Conservation (phyloP, 2,329 filamentous ascomycete species). For the Dothideomycetes sp. region DNA sequence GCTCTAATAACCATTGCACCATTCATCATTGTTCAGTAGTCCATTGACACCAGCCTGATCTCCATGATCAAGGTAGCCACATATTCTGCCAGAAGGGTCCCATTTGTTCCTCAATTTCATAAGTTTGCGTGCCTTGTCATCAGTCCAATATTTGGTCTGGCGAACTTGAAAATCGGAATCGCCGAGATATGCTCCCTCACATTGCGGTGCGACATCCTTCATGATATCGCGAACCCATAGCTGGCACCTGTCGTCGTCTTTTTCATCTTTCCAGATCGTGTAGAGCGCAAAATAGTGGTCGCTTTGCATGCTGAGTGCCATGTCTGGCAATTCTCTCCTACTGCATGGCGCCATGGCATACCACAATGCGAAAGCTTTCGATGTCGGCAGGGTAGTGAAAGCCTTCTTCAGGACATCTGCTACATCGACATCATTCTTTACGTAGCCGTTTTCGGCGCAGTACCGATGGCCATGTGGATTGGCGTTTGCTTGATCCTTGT, state of each 20-base stretch:
- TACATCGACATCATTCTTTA: slow-evolving; percentile 37
- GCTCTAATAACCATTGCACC: slow-evolving; percentile 4
- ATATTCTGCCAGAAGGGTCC: slow-evolving; percentile 32
- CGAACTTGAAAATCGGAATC: slow-evolving; percentile 43
- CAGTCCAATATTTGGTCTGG: slow-evolving; percentile 37
- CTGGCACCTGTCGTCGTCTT: slow-evolving; percentile 34
- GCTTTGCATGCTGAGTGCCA: slow-evolving; percentile 44
- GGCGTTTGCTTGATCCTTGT: slow-evolving; percentile 31
- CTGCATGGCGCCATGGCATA: slow-evolving; percentile 41
- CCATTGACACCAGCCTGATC: slow-evolving; percentile 33
- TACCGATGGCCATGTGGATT: slow-evolving; percentile 41
- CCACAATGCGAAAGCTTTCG: slow-evolving; percentile 38
- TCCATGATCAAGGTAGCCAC: slow-evolving; percentile 36
- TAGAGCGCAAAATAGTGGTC: slow-evolving; percentile 48
- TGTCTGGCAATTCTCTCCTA: slow-evolving; percentile 30
- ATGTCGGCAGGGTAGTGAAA: slow-evolving; percentile 37
- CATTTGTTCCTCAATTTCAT: slow-evolving; percentile 33
- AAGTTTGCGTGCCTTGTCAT: slow-evolving; percentile 29
- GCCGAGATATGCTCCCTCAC: slow-evolving; percentile 42
- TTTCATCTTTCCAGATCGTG: slow-evolving; percentile 36
- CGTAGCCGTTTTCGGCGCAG: slow-evolving; percentile 40
- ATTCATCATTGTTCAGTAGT: slow-evolving; percentile 23
- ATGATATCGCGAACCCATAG: slow-evolving; percentile 32
- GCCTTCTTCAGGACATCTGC: slow-evolving; percentile 32
- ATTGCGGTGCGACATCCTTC: slow-evolving; percentile 26